phyloP scores from a whole-genome alignment of 2,329 filamentous ascomycete genomes.

The Neonectria coccinea region DNA sequence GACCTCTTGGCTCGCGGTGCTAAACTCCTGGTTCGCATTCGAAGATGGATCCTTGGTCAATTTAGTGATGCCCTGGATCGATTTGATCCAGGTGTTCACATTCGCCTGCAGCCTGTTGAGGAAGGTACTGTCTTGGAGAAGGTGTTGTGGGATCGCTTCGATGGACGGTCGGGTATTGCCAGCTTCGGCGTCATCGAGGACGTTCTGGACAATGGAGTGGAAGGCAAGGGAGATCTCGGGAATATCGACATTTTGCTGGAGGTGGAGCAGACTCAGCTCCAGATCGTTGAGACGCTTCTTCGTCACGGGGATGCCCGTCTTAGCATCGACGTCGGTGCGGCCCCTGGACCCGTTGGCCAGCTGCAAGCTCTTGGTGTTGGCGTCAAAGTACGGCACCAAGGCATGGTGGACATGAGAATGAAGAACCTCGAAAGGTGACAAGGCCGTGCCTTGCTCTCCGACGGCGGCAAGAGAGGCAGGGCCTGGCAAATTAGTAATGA shows the following conservation, averaged over 20 bases:
- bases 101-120: constrained; percentile 93
- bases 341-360: constrained; percentile 73
- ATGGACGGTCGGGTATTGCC: constrained; percentile 77
- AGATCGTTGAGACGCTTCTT: constrained; percentile 97
- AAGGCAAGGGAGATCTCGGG: constrained; percentile 89
- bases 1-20: constrained; percentile 94
- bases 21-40: constrained; percentile 65
- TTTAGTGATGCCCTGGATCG: constrained; percentile 95
- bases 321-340: constrained; percentile 86
- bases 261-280: constrained; percentile 87
- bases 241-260: constrained; percentile 98
- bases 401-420: constrained; percentile 93
- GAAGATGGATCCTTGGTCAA: constrained; percentile 84
- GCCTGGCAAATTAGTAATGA: constrained; percentile 92
- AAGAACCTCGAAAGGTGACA: constrained; percentile 91
- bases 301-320: constrained; percentile 95
- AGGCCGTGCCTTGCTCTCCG: constrained; percentile 76
- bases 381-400: constrained; percentile 96
- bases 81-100: constrained; percentile 98
- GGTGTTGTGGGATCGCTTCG: constrained; percentile 78
- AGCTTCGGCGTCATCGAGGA: constrained; percentile 80
- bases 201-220: constrained; percentile 87
- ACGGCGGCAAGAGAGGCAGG: constrained; percentile 76
- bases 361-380: constrained; percentile 87
- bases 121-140: constrained; percentile 91